Conservation (phyloP, 441 rosid species). For the Gossypium laxum region DNA sequence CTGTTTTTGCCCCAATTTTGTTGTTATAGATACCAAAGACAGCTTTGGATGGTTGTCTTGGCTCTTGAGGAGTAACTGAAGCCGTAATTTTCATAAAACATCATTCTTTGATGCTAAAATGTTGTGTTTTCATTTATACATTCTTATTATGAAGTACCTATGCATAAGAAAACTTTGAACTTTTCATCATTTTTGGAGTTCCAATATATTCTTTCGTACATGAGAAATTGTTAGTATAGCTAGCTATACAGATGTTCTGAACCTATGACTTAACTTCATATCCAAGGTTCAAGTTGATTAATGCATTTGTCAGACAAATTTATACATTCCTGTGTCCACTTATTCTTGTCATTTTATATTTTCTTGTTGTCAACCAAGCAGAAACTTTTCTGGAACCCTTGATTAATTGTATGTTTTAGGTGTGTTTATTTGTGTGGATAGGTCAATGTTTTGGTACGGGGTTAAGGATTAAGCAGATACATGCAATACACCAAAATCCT, state of each 20-base stretch:
- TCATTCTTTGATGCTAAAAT: neutral
- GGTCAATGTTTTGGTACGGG: neutral
- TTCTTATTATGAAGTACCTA: neutral
- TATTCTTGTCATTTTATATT: neutral
- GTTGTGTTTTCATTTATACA: neutral
- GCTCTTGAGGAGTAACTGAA: neutral
- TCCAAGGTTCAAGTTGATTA: neutral
- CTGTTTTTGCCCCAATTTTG: neutral
- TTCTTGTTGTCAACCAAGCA: neutral
- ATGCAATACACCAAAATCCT: neutral
- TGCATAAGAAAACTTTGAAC: neutral
- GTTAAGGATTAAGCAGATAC: neutral
- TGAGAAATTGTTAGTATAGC: neutral
- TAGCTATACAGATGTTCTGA: neutral
- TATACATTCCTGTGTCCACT: neutral
- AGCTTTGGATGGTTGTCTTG: neutral
- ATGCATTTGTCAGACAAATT: neutral
- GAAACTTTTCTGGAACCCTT: neutral
- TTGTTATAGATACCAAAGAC: neutral
- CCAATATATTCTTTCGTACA: neutral
- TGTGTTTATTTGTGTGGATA: neutral
- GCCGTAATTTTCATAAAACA: neutral
- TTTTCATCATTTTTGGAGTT: neutral
- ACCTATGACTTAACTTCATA: neutral
- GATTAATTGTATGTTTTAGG: neutral